These are phyloP conservation scores for Cicer yamashitae DNA, from an alignment of 306 rosid species.

Conservation along the genomic window DNA sequence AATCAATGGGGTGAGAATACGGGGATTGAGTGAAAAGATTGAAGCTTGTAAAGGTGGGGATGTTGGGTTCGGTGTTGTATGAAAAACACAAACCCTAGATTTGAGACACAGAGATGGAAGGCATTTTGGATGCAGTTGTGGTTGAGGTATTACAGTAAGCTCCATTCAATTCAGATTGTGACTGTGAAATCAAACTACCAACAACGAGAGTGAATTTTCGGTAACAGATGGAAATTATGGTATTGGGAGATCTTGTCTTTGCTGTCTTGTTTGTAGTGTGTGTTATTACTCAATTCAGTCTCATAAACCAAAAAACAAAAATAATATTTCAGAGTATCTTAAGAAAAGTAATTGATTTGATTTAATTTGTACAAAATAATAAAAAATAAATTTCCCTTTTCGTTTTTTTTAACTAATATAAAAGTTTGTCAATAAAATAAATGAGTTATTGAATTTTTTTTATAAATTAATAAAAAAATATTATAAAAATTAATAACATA, in stretches of 20 bases:
- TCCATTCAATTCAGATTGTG: slow-evolving; percentile 63
- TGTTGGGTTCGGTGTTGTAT: slow-evolving; percentile 20
- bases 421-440: no score
- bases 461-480: no score
- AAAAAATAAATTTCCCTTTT: no score
- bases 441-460: no score
- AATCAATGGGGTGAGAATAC: slow-evolving; percentile 46
- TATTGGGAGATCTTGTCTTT: not conserved
- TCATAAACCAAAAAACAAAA: no score
- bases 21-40: slow-evolving; percentile 41
- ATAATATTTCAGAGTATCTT: no score
- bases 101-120: slow-evolving; percentile 54
- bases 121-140: slow-evolving; percentile 49
- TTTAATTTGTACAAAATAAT: no score
- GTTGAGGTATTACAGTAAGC: slow-evolving; percentile 44
- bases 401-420: no score
- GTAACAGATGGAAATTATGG: not conserved
- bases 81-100: slow-evolving; percentile 54
- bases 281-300: no score
- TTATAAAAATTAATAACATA: no score
- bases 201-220: not conserved
- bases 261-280: not conserved
- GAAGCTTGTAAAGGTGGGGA: slow-evolving; percentile 37
- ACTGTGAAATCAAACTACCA: slow-evolving; percentile 3
- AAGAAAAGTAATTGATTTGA: no score